A percentile compares a stretch with the other conserved stretches of the same genome.
phyloP scores from a whole-genome alignment of 768 basidiomycete genomes.

The Leucosporidium yakuticum region DNA sequence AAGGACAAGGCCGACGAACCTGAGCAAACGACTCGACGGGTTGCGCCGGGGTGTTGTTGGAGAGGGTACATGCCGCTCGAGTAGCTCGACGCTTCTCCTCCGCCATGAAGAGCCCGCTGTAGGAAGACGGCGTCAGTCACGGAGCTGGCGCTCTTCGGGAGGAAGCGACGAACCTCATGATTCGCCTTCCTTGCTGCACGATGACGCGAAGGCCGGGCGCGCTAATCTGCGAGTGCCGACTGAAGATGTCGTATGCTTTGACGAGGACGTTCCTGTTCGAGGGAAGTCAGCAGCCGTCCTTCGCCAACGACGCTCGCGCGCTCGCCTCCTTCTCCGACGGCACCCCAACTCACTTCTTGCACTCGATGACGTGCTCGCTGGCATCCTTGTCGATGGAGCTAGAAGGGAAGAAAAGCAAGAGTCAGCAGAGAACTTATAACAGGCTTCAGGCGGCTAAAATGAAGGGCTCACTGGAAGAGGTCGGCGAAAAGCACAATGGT shows the following conservation, averaged over 20 bases:
- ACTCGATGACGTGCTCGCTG: slow-evolving; percentile 6
- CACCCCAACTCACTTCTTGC: slow-evolving; percentile 8
- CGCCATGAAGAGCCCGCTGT: slow-evolving; percentile 21
- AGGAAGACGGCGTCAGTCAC: background rate
- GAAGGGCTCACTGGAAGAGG: slow-evolving; percentile 19
- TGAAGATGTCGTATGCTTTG: slow-evolving; percentile 20
- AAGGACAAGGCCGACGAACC: background rate
- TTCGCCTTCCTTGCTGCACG: slow-evolving; percentile 8
- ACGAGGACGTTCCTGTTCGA: slow-evolving; percentile 1
- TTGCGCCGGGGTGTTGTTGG: background rate
- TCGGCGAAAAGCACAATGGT: slow-evolving; percentile 27
- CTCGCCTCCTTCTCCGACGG: too few species aligned
- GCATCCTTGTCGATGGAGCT: slow-evolving; percentile 22
- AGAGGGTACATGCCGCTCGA: background rate
- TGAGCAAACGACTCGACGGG: slow-evolving; percentile 1
- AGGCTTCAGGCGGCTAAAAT: background rate
- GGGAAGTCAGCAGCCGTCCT: background rate
- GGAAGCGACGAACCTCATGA: slow-evolving; percentile 10
- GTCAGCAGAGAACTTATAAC: background rate
- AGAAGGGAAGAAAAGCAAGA: background rate
- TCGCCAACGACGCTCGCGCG: rapidly evolving
- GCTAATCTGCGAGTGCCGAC: background rate
- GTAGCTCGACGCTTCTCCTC: slow-evolving; percentile 16
- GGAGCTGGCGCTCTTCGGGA: rapidly evolving
- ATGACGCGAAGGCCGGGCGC: slow-evolving; percentile 10